Percentiles rank a stretch among this genome's conserved stretches.
phyloP scores from a whole-genome alignment of 768 basidiomycete species.

The Suillus weaverae region DNA sequence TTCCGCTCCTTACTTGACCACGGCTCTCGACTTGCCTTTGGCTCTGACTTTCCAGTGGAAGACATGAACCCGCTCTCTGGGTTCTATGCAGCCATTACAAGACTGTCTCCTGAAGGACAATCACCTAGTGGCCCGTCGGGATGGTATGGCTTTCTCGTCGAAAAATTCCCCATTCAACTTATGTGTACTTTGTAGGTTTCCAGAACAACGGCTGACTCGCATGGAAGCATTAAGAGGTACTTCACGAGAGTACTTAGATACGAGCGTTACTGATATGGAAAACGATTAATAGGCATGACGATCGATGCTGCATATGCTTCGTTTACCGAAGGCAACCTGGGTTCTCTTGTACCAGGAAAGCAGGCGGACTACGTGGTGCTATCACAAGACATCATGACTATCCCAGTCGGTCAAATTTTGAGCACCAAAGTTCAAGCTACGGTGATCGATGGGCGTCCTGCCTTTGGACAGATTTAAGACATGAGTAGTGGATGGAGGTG shows the following conservation, averaged over 20 bases:
- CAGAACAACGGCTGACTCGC: conserved; percentile 74
- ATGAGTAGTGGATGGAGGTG: background rate
- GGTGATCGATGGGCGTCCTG: conserved; percentile 69
- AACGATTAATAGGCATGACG: conserved; percentile 65
- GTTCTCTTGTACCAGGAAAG: conserved; percentile 79
- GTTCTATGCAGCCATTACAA: conserved; percentile 86
- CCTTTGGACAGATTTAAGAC: conserved; percentile 41
- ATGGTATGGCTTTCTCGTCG: conserved; percentile 51
- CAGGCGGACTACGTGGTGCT: conserved; percentile 85
- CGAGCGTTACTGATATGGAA: background rate
- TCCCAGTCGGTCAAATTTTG: conserved; percentile 60
- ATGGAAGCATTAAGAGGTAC: conserved; percentile 76
- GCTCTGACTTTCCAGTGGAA: conserved; percentile 92
- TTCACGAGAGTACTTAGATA: conserved; percentile 4
- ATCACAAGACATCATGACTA: conserved; percentile 76
- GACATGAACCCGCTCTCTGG: conserved; percentile 79
- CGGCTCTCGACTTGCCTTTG: conserved; percentile 70
- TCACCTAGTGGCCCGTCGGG: conserved; percentile 84
- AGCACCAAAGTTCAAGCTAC: conserved; percentile 70
- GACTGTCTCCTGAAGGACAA: conserved; percentile 63
- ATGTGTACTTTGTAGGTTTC: conserved; percentile 57
- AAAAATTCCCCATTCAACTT: background rate
- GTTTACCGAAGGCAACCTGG: conserved; percentile 70
- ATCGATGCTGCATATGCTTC: conserved; percentile 86
- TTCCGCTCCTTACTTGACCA: conserved; percentile 72